Percentiles rank a stretch among this genome's conserved stretches.
phyloP scores from a whole-genome alignment of 1,139 yeast genomes.

The Candida dubliniensis region DNA sequence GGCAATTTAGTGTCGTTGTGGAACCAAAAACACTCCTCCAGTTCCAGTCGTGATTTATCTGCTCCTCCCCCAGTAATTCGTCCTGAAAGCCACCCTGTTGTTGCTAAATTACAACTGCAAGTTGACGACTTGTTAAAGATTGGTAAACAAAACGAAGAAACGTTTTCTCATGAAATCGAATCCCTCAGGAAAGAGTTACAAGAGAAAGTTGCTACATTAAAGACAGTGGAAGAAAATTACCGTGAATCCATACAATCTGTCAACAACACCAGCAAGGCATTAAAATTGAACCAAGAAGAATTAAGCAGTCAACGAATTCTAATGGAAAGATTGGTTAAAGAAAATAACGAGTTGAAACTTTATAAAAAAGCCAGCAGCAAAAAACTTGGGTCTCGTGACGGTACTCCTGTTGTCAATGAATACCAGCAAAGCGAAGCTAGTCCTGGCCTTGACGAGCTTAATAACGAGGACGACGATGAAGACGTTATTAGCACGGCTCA shows the following conservation, averaged over 20 bases:
- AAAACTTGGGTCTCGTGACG: slow-evolving; percentile 32
- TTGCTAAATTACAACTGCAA: slow-evolving; percentile 46
- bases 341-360: slow-evolving; percentile 67
- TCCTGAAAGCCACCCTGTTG: slow-evolving; percentile 27
- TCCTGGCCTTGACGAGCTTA: slow-evolving; percentile 15
- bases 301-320: slow-evolving; percentile 57
- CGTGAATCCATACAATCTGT: slow-evolving; percentile 71
- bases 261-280: slow-evolving; percentile 72
- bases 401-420: slow-evolving; percentile 21
- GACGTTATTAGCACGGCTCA: slow-evolving; percentile 61
- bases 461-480: slow-evolving; percentile 40
- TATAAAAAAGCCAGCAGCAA: slow-evolving; percentile 43
- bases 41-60: slow-evolving; percentile 11
- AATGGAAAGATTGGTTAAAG: slow-evolving; percentile 58
- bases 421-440: slow-evolving; percentile 14
- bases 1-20: slow-evolving; percentile 41
- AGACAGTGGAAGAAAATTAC: slow-evolving; percentile 53
- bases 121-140: slow-evolving; percentile 45
- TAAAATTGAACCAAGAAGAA: slow-evolving; percentile 72
- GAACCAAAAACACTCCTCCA: slow-evolving; percentile 20
- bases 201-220: slow-evolving; percentile 36
- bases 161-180: slow-evolving; percentile 32
- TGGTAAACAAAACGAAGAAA: slow-evolving; percentile 38
- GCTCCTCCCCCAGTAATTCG: slow-evolving; percentile 11
- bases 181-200: slow-evolving; percentile 38